Conservation (phyloP, 2,329 filamentous ascomycete species). For the Cordyceps javanica region DNA sequence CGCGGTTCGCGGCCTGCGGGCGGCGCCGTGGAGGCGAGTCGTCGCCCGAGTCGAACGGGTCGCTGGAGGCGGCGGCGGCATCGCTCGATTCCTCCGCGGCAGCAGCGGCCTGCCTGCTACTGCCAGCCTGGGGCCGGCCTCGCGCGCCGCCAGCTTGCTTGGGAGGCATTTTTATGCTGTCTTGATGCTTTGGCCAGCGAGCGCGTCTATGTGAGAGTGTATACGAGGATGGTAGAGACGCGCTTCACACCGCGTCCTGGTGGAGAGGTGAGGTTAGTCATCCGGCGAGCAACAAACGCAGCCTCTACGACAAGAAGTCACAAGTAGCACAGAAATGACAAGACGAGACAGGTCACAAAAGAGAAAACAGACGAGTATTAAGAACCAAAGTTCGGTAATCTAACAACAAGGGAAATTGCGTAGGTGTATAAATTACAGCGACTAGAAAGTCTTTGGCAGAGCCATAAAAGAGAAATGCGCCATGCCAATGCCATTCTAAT, state of each 20-base stretch:
- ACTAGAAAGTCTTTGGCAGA: slow-evolving; percentile 41
- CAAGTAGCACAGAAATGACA: background rate
- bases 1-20: slow-evolving; percentile 11
- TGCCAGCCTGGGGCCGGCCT: slow-evolving; percentile 28
- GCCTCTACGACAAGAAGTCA: background rate
- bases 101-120: slow-evolving; percentile 18
- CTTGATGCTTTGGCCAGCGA: background rate
- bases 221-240: background rate
- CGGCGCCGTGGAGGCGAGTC: slow-evolving; percentile 18
- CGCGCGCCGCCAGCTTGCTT: slow-evolving; percentile 32
- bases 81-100: slow-evolving; percentile 18
- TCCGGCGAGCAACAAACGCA: background rate
- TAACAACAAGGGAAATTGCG: slow-evolving; percentile 46
- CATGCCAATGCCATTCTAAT: slow-evolving; percentile 45
- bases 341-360: background rate
- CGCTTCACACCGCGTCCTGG: background rate
- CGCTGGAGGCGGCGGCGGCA: slow-evolving; percentile 21
- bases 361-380: slow-evolving; percentile 29
- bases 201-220: background rate
- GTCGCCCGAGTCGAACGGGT: slow-evolving; percentile 29
- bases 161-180: slow-evolving; percentile 34
- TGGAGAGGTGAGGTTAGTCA: slow-evolving; percentile 10
- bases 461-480: slow-evolving; percentile 38
- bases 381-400: slow-evolving; percentile 16
- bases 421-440: slow-evolving; percentile 60